These are phyloP conservation scores for Trichoderma afroharzianum DNA, from an alignment of 2,329 filamentous ascomycete genomes.

Conservation along the genomic window DNA sequence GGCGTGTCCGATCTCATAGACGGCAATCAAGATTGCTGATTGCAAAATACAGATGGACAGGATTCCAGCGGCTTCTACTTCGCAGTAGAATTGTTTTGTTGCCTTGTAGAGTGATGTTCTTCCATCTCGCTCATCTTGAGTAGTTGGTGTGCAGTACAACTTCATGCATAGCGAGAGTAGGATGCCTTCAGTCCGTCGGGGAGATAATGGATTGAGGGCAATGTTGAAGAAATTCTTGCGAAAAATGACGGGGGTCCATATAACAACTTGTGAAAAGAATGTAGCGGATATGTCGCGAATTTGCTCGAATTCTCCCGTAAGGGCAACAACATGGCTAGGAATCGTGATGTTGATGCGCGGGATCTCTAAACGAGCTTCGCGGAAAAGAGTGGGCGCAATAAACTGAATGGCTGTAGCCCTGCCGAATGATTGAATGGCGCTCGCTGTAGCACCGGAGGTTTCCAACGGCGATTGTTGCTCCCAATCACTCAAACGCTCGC, in stretches of 20 bases:
- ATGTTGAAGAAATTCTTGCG: not conserved
- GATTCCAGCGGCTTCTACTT: not conserved
- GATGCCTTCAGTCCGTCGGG: not conserved
- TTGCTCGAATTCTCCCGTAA: not conserved
- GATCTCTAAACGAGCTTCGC: not conserved
- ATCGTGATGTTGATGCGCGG: not conserved
- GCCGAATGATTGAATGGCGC: not conserved
- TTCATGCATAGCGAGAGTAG: not conserved
- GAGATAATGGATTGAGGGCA: not conserved
- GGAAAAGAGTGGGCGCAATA: not conserved
- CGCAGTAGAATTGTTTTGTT: not conserved
- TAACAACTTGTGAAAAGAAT: not conserved
- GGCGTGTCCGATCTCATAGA: not conserved
- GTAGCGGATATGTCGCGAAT: not conserved
- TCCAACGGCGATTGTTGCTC: not conserved
- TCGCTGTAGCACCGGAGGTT: not conserved
- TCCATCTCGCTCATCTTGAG: not conserved
- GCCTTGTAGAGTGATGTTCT: not conserved
- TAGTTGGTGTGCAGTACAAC: not conserved
- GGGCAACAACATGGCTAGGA: not conserved
- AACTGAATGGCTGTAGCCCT: not conserved
- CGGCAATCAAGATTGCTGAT: not conserved
- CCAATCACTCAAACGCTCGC: not conserved
- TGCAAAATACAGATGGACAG: not conserved
- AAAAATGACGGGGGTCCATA: not conserved